Conservation (phyloP, 1,284 basidiomycete genomes). For the Schizophyllum commune region DNA sequence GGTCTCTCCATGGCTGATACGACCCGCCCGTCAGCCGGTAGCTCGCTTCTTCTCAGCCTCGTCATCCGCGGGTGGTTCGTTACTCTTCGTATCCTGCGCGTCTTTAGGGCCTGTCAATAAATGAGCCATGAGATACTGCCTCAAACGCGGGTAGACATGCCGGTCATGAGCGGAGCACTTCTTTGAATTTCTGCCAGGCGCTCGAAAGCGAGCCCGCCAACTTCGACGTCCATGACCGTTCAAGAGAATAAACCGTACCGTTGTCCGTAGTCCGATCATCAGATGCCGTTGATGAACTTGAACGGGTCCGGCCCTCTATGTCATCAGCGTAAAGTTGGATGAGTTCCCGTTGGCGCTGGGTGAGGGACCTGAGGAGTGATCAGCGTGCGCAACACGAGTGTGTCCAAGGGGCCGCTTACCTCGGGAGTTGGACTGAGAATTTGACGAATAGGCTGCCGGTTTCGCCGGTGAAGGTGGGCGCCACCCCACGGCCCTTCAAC, state of each 20-base stretch:
- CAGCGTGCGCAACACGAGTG: slow-evolving; percentile 8
- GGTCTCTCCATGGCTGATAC: slow-evolving; percentile 2
- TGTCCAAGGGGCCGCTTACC: slow-evolving; percentile 43
- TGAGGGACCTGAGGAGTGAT: slow-evolving; percentile 56
- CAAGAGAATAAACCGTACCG: slow-evolving; percentile 60
- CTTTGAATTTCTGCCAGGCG: slow-evolving; percentile 35
- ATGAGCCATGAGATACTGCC: slow-evolving; percentile 6
- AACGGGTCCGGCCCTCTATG: slow-evolving; percentile 60
- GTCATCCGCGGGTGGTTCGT: slow-evolving; percentile 2
- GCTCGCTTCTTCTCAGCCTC: slow-evolving; percentile 26
- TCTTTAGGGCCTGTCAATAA: background rate
- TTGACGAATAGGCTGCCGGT: slow-evolving; percentile 90
- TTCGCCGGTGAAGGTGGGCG: slow-evolving; percentile 56
- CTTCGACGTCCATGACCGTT: slow-evolving; percentile 20
- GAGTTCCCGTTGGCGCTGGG: slow-evolving; percentile 78
- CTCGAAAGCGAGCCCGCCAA: slow-evolving; percentile 59
- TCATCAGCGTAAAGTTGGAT: slow-evolving; percentile 91
- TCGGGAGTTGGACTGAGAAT: slow-evolving; percentile 85
- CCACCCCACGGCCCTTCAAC: slow-evolving; percentile 82
- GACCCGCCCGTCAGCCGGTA: slow-evolving; percentile 27
- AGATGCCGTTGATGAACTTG: slow-evolving; percentile 19
- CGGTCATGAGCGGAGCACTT: background rate
- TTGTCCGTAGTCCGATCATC: slow-evolving; percentile 35
- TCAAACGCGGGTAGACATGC: background rate
- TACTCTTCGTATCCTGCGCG: background rate